Evolutionary conservation across 2,329 filamentous ascomycete species (phyloP), one percentile per base, ranked within the genome.

Genomic region (Acephala macrosclerotiorum): DNA sequence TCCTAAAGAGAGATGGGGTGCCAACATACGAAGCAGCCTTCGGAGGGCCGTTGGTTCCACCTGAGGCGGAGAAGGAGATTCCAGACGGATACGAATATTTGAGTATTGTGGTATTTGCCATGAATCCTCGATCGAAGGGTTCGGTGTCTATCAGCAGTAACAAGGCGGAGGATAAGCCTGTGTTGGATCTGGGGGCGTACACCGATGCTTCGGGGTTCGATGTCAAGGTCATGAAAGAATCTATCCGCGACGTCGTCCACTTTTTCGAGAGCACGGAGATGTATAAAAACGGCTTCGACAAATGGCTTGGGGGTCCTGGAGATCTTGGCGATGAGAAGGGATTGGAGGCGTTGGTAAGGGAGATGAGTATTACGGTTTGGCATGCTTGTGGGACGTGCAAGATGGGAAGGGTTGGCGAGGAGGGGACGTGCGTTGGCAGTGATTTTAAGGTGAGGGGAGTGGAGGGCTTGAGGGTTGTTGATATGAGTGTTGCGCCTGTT

Each of bases 321-420:
- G 40, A 42, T n/a, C 14, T 42, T 42, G 40, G 14, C 6, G 40
- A 42, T 12, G 40, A 42, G 2, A n/a, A 18, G 14, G 40, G 3
- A 16, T 18, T 42, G 40, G 40, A 42, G 40, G 6, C 2, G 4
- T 42, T 16, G 40, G 16, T 42, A 16, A 42, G 40, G 40, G 40
- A 42, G 16, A 42, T 18, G 11, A 42, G 40, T 42, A 42, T 42
- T 18, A 16, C 40, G 11, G 40, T 42, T 42, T 42, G 38, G 83
- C 86, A 84, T 73, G 86, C 81, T 81, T 83, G 78, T 0, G 83
- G 85, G 0, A 89, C 86, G 0, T 80, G 79, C 3, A 83, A 82
- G 73, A 89, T 89, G 86, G 86, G 86, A 0, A 80, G 75, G 63
- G 20, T 64, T 0, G 79, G 72, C 1, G 80, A 82, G 7, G 14